Base-by-base conservation (phyloP, 306 rosid genomes). In the Cajanus cajan region DNA sequence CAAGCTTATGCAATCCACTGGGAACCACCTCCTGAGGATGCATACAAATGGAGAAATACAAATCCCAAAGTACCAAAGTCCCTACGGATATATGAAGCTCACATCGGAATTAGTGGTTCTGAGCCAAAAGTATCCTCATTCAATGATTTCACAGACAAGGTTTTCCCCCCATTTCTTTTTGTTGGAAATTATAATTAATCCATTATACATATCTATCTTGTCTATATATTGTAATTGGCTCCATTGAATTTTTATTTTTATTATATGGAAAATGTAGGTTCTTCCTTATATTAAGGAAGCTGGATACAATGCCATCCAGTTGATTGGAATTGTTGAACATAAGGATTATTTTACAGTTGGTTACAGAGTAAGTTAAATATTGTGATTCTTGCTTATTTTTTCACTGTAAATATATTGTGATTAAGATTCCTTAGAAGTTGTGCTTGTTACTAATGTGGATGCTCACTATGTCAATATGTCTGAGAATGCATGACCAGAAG, bases 331-430 rank as follows among this genome's bases (percentile, higher is more conserved):
- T 83, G 86, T 87, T 50, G 98, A 95, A 64, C 98, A 95, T 88
- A 91, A 87, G 88, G 98, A 95, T 93, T 95, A 95, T 83, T 95
- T 92, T 66, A 95, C 98, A 51, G 96, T 95, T 83, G 98, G 98
- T 61, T 92, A 92, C 71, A 86, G 96, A 87, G 98, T 95, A 80
- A 89, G 97, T 74, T 71, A 45, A 72, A 40, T 15, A 1, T 84
- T 74, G 63, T 71, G 8, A 71, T 55, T 73, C 58, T 78, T 21
- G 40, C 36, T 15, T 64, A 33, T 22, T 77, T 66, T 82, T 33
- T 19, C 64, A 61, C 15, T 25, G 40, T 57, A 36, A 21, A 50
- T 41, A 22, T 47, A 75, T 39, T 8, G 61, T 39, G 70, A 64
- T 40, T 62, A 76, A 39, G 61, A 67, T 68, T 28, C 59, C 54